These are phyloP conservation scores for Phialocephala sp. DNA, from an alignment of 2,329 filamentous ascomycete genomes.

Conservation along the genomic window DNA sequence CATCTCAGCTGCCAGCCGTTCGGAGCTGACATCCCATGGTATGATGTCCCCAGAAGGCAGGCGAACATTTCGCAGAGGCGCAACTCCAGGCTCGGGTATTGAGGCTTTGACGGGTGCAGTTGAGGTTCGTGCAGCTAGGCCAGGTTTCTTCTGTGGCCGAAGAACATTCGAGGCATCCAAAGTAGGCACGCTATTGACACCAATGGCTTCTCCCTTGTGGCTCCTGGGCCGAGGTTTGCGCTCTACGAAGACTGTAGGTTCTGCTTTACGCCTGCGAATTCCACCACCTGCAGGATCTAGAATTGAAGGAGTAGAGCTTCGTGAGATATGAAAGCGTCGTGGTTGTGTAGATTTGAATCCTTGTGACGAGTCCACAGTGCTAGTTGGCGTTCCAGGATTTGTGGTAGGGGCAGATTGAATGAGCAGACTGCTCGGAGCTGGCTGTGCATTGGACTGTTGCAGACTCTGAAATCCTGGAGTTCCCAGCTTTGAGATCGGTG, in stretches of 20 bases:
- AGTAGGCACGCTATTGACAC: not conserved
- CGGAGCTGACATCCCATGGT: slow-evolving; percentile 43
- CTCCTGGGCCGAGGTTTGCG: slow-evolving; percentile 47
- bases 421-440: no score
- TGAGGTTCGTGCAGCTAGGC: slow-evolving; percentile 31
- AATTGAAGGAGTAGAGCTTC: slow-evolving; percentile 44
- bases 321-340: slow-evolving; percentile 62
- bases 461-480: not conserved
- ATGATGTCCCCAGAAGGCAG: slow-evolving; percentile 47
- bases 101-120: slow-evolving; percentile 18
- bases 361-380: slow-evolving; percentile 5
- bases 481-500: not conserved
- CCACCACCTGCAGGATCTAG: not conserved
- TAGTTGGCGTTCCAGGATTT: not conserved
- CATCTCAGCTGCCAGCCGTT: slow-evolving; percentile 60
- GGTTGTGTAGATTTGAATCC: slow-evolving; percentile 41
- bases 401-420: slow-evolving; percentile 3
- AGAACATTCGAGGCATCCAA: not conserved
- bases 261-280: slow-evolving; percentile 31
- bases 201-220: slow-evolving; percentile 9
- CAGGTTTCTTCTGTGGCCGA: slow-evolving; percentile 38
- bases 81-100: slow-evolving; percentile 25
- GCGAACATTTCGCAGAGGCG: slow-evolving; percentile 38
- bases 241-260: slow-evolving; percentile 60
- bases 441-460: not conserved